These are phyloP conservation scores for Salix caprea DNA, from an alignment of 345 rosid genomes.

Conservation along the genomic window DNA sequence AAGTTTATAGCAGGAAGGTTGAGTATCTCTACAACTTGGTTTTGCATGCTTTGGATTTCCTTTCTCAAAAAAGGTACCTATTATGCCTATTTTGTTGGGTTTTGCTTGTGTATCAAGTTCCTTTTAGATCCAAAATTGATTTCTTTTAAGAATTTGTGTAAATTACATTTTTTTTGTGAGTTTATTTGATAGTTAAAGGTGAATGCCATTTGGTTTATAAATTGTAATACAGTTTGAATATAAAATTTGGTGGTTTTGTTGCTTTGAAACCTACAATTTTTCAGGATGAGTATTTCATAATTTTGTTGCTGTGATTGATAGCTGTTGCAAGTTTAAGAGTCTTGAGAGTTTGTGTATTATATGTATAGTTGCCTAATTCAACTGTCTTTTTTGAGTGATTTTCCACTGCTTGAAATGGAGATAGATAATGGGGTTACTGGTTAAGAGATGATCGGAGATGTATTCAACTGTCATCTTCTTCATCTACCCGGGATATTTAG, in stretches of 20 bases:
- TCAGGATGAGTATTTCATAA: background rate
- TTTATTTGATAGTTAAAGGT: background rate
- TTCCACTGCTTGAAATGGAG: background rate
- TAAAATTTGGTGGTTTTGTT: background rate
- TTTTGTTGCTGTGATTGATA: background rate
- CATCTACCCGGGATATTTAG: background rate
- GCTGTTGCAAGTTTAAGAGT: background rate
- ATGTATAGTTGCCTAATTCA: background rate
- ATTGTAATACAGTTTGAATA: background rate
- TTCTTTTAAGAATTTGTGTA: background rate
- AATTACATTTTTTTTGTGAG: background rate
- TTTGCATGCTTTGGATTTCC: slow-evolving; percentile 87
- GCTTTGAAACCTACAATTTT: background rate
- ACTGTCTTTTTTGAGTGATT: background rate
- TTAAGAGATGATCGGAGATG: background rate
- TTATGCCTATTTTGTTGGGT: background rate
- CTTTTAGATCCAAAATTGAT: background rate
- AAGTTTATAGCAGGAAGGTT: slow-evolving; percentile 94
- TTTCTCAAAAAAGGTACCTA: slow-evolving; percentile 71
- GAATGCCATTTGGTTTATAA: background rate
- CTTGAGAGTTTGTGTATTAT: background rate
- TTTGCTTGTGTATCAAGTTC: too few relatives aligned
- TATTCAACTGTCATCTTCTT: background rate
- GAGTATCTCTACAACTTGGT: slow-evolving; percentile 91
- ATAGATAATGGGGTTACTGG: background rate